These are phyloP conservation scores for Paulownia fortunei DNA, from an alignment of 257 asterid genomes.

Conservation along the genomic window DNA sequence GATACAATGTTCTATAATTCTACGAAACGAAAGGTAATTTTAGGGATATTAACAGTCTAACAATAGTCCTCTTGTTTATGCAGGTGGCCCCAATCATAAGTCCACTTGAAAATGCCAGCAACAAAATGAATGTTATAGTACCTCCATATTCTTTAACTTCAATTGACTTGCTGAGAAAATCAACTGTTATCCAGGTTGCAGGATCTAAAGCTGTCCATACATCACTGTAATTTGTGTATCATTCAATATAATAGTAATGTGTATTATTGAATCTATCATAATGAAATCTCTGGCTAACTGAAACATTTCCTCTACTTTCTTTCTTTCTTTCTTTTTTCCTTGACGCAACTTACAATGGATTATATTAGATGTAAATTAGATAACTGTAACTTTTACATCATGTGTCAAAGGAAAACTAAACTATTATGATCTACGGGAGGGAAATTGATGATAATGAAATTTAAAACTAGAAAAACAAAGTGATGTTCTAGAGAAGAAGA, in stretches of 20 bases:
- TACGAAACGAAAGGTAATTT: not conserved
- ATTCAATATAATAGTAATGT: conserved; percentile 16
- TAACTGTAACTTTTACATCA: too few species aligned
- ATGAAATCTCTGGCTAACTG: not conserved
- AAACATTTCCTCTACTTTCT: not conserved
- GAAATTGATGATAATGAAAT: too few species aligned
- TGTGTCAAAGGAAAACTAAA: too few species aligned
- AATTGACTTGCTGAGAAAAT: conserved; percentile 57
- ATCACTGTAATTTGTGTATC: conserved; percentile 31
- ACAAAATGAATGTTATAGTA: conserved; percentile 52
- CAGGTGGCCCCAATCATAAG: conserved; percentile 66
- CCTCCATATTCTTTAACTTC: conserved; percentile 69
- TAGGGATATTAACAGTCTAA: not conserved
- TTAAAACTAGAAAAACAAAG: too few species aligned
- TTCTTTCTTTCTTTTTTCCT: too few species aligned
- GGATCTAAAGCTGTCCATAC: conserved; percentile 28
- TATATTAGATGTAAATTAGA: not conserved
- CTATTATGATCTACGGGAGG: too few species aligned
- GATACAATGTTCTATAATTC: too few species aligned
- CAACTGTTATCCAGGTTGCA: conserved; percentile 28
- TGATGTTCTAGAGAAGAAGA: too few species aligned
- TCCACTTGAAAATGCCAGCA: conserved; percentile 48
- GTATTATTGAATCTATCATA: not conserved
- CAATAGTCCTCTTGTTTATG: conserved; percentile 28
- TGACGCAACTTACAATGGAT: not conserved